Conservation (phyloP, 1,284 basidiomycete genomes). For the Papiliotrema flavescens region DNA sequence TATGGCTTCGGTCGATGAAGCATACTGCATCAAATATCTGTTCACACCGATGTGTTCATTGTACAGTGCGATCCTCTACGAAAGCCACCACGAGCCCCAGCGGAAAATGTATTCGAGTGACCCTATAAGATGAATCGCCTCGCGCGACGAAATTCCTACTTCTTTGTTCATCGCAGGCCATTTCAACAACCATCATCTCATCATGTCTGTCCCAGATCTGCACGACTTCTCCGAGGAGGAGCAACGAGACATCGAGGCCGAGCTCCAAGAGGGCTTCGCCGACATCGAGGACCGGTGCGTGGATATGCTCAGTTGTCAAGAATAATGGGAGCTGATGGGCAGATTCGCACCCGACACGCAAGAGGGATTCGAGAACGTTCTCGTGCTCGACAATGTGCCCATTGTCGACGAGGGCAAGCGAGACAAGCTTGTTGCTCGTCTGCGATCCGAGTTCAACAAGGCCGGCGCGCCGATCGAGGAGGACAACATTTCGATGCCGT, state of each 20-base stretch:
- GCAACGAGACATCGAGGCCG: conserved; percentile 70
- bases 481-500: conserved; percentile 76
- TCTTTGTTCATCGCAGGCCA: no score
- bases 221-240: conserved; percentile 44
- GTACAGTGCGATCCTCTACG: no score
- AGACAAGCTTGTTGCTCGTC: conserved; percentile 69
- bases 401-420: conserved; percentile 77
- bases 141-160: no score
- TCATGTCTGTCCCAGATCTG: conserved; percentile 8
- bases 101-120: no score
- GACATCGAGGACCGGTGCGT: conserved; percentile 89
- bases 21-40: background rate
- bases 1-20: background rate
- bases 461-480: conserved; percentile 73
- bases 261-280: conserved; percentile 57
- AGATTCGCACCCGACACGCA: conserved; percentile 74
- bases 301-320: background rate
- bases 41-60: no score
- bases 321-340: conserved; percentile 4
- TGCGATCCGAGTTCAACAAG: conserved; percentile 76
- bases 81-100: no score
- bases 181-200: no score
- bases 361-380: conserved; percentile 78
- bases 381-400: conserved; percentile 83
- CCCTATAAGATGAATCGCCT: no score